Percentiles rank a stretch among this genome's conserved stretches.
phyloP scores from a whole-genome alignment of 192 early-diverging fungal genomes.

The Martensiomyces pterosporus region DNA sequence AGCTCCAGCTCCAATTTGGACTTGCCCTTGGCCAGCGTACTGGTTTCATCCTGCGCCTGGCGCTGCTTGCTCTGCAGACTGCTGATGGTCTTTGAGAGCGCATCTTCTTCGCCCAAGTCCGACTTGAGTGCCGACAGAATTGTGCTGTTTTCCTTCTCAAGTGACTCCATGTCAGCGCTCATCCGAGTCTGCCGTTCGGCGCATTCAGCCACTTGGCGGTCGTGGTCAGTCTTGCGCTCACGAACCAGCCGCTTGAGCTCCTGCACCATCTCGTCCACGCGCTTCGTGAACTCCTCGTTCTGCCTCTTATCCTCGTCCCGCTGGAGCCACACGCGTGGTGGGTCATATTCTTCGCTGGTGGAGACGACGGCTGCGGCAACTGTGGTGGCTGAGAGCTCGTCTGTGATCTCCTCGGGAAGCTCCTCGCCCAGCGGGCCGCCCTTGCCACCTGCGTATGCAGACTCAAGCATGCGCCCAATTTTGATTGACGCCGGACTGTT shows the following conservation, averaged over 20 bases:
- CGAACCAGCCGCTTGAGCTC: constrained; percentile 43
- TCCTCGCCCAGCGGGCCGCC: constrained; percentile 14
- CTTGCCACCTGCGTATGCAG: constrained; percentile 12
- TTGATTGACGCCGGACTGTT: constrained; percentile 41
- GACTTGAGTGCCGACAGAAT: constrained; percentile 49
- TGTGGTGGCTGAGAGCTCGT: constrained; percentile 19
- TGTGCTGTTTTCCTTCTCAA: constrained; percentile 35
- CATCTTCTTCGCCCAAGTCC: constrained; percentile 49
- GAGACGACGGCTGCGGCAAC: constrained; percentile 15
- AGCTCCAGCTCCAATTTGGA: constrained; percentile 47
- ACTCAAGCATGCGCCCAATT: constrained; percentile 31
- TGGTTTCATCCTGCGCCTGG: constrained; percentile 27
- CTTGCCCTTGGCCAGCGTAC: constrained; percentile 37
- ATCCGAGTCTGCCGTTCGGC: constrained; percentile 32
- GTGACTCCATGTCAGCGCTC: constrained; percentile 27
- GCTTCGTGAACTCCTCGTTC: constrained; percentile 36
- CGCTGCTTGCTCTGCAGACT: constrained; percentile 42
- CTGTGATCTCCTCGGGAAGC: constrained; percentile 22
- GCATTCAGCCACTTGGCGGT: constrained; percentile 16
- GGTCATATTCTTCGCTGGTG: constrained; percentile 43
- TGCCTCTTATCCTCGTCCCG: constrained; percentile 41
- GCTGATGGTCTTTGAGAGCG: constrained; percentile 40
- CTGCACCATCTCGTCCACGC: constrained; percentile 44
- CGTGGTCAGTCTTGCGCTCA: constrained; percentile 26
- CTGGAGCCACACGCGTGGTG: constrained; percentile 49